Evolutionary conservation across 164 flowering plant species (phyloP), one percentile per base, ranked within the genome.

Genomic region (Dillenia suffruticosa): DNA sequence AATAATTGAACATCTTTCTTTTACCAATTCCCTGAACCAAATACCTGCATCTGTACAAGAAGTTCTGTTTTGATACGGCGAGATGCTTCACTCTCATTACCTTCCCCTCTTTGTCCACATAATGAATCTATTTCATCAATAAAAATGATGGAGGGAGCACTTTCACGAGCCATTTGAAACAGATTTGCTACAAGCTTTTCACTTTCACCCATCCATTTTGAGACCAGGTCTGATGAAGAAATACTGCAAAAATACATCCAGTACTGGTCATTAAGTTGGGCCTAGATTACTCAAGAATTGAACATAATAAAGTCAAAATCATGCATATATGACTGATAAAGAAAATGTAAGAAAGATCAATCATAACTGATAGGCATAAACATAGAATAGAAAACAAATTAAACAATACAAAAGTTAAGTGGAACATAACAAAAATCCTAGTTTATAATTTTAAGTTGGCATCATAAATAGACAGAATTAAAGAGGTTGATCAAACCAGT

Each of bases 131-230:
- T 94, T 74, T 94, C 99, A 82, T 94, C 97, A 63, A 94, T 44
- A 60, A 94, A 91, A 62, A 91, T 94, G 60, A 94, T 94, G 51
- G 99, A 88, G 51, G 99, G 99, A 57, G 92, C 85, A 79, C 96
- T 91, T 67, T 91, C 96, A 64, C 99, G 96, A 49, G 99, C 97
- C 99, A 94, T 91, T 70, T 91, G 85, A 64, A 94, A 94, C 63
- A 94, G 96, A 68, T 86, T 91, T 26, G 99, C 86, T 63, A 94
- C 97, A 66, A 94, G 77, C 80, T 91, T 94, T 79, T 94, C 99
- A 82, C 97, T 94, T 81, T 94, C 97, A 58, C 97, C 99, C 99
- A 94, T 89, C 99, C 99, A 94, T 81, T 94, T 94, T 51, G 99
- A 94, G 22, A 94, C 99, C 67, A 95, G 74, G 64, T 95, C 97